Conservation (phyloP, 2,329 filamentous ascomycete genomes). For the Aspergillus sp. region DNA sequence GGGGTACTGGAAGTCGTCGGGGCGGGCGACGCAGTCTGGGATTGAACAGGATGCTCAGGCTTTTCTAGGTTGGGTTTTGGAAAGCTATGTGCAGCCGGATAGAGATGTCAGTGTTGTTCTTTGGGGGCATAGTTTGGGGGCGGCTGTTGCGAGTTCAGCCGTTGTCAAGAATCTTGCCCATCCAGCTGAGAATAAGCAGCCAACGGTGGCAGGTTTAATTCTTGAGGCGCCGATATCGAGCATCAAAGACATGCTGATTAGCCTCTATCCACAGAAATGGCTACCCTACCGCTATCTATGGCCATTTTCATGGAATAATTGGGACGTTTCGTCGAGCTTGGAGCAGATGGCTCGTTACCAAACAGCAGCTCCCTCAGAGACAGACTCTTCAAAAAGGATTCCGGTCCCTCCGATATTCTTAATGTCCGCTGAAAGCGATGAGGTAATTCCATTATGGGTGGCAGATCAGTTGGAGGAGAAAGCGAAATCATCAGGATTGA, state of each 20-base stretch:
- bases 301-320: slow-evolving; percentile 67
- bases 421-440: slow-evolving; percentile 44
- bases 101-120: slow-evolving; percentile 51
- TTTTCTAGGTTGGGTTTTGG: slow-evolving; percentile 61
- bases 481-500: slow-evolving; percentile 35
- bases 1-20: slow-evolving; percentile 76
- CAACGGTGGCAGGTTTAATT: slow-evolving; percentile 52
- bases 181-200: not conserved
- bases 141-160: slow-evolving; percentile 67
- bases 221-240: slow-evolving; percentile 76
- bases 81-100: slow-evolving; percentile 33
- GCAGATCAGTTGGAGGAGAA: slow-evolving; percentile 34
- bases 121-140: slow-evolving; percentile 78
- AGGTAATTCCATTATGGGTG: slow-evolving; percentile 43
- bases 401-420: slow-evolving; percentile 36
- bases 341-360: slow-evolving; percentile 33
- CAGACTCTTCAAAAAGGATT: not conserved
- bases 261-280: slow-evolving; percentile 76
- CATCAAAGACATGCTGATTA: slow-evolving; percentile 67
- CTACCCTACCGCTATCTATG: slow-evolving; percentile 73
- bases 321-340: slow-evolving; percentile 49
- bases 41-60: slow-evolving; percentile 69
- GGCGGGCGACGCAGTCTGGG: slow-evolving; percentile 67
- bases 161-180: slow-evolving; percentile 45
- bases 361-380: not conserved